Evolutionary conservation across 257 asterid genomes (phyloP), one percentile per base, ranked within the genome.

Genomic region (Plantago elongata): DNA sequence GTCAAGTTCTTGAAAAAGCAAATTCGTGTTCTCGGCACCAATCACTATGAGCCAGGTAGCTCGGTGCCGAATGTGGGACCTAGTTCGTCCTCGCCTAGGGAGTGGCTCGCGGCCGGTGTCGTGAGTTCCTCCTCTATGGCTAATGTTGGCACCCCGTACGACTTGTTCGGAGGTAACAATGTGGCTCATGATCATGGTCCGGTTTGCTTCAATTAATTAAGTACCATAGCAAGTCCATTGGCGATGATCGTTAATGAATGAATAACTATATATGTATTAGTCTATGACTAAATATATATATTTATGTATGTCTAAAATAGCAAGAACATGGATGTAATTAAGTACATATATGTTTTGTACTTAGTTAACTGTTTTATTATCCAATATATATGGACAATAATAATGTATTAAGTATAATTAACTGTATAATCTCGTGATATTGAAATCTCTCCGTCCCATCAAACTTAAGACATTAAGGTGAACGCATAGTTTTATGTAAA

Each of bases 1-100:
- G 95, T 85, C 6, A 90, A 83, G 81, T 90, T 87, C 75, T 62
- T 90, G 69, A 87, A 90, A 60, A 66, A 89, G 3, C 97, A 87
- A 82, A 80, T 90, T 49, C 86, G 88, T 1, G 65, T 68, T 9
- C 89, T 90, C 45, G 63, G 72, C 3, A 13, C 16, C 17, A n/a
- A 18, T 57, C 67, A 38, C 57, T 61, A 47, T 46, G 77, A 47
- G 14, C 57, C 63, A 43, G 46, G 78, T 47, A 13, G 57, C 65
- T 11, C 69, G 63, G 47, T 46, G 72, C 45, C 38, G 38, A n/a
- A 54, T 7, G 59, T 2, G 74, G 61, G 10, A 13, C 37, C 67
- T 4, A n/a, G 69, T 4, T 42, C 63, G 5, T 38, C 69, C 13
- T 59, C 68, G 1, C 48, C 62, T 4, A 65, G 57, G 15, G 73